These are phyloP conservation scores for Chaetomium strumarium DNA, from an alignment of 2,329 filamentous ascomycete genomes.

Conservation along the genomic window DNA sequence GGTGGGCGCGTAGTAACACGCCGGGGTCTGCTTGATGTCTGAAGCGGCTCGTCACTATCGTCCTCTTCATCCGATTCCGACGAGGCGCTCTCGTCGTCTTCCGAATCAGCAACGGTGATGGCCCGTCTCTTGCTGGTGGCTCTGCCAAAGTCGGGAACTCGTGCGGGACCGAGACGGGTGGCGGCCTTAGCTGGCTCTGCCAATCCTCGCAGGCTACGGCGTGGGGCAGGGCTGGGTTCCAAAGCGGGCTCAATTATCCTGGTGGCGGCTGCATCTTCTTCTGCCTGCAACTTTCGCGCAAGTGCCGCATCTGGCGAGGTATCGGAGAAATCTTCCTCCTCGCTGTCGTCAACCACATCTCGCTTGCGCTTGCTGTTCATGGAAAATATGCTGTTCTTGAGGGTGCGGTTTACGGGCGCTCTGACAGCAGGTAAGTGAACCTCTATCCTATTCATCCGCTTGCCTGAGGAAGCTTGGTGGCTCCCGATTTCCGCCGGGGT, in stretches of 20 bases:
- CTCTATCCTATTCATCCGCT: conserved; percentile 30
- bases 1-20: background rate
- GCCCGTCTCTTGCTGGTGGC: conserved; percentile 6
- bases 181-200: conserved; percentile 2
- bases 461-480: conserved; percentile 15
- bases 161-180: background rate
- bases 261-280: conserved; percentile 30
- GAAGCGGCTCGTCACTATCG: conserved; percentile 12
- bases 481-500: conserved; percentile 32
- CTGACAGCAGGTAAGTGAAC: conserved; percentile 29
- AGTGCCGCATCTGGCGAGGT: conserved; percentile 43
- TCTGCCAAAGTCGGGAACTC: background rate
- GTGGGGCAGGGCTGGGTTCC: background rate
- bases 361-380: conserved; percentile 42
- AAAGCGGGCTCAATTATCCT: background rate
- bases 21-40: conserved; percentile 2
- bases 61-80: conserved; percentile 2
- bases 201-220: conserved; percentile 12
- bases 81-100: conserved; percentile 1
- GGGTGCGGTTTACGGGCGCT: conserved; percentile 36
- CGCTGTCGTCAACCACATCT: conserved; percentile 37
- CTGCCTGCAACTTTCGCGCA: conserved; percentile 51
- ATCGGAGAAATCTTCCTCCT: conserved; percentile 36
- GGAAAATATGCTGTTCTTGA: conserved; percentile 45
- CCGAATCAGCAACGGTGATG: conserved; percentile 12